Evolutionary conservation across 2,329 filamentous ascomycete species (phyloP), one percentile per base, ranked within the genome.

Genomic region (Zopfia rhizophila): DNA sequence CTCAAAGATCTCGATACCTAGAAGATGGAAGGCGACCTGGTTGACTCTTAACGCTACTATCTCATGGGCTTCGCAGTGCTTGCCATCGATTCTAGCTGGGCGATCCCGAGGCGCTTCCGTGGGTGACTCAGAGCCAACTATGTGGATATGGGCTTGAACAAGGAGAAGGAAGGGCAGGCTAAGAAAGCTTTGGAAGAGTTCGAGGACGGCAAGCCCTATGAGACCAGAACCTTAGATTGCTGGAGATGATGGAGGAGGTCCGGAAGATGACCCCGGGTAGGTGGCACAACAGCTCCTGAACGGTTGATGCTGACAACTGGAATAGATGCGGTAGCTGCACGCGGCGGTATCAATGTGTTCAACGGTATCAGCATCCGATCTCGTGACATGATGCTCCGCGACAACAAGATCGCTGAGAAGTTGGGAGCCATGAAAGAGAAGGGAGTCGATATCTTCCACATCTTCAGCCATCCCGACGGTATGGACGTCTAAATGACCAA

Each of bases 11-110:
- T 44, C 27, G 19, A 38, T 16, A 27, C 16, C 3, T 14, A 4
- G 2, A 30, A 17, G 7, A 16, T 19, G 22, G 11, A 35, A 2
- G 28, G 12, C 7, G 13, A 13, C 3, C 28, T 42, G 24, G 14
- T 41, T 17, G 41, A 46, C 33, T 42, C 42, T 4, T 42, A 41
- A 11, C 38, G 42, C 22, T 51, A 46, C 21, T 46, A 51, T 35
- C 31, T 46, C 31, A 33, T 51, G 19, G 10, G 24, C 17, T 32
- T 51, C 5, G 37, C 42, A 12, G 17, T 51, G 8, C 30, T 51
- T 10, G 47, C 42, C 3, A 38, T 51, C 24, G 25, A 35, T 16
- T 27, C 33, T n/a, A 32, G 47, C 21, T 36, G 24, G 16, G 38
- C 17, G n/a, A 17, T 46, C 11, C 27, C 31, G 12, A 14, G 22